These are phyloP conservation scores for Aphanomyces euteiches DNA, from an alignment of 352 stramenopile species.

Conservation along the genomic window DNA sequence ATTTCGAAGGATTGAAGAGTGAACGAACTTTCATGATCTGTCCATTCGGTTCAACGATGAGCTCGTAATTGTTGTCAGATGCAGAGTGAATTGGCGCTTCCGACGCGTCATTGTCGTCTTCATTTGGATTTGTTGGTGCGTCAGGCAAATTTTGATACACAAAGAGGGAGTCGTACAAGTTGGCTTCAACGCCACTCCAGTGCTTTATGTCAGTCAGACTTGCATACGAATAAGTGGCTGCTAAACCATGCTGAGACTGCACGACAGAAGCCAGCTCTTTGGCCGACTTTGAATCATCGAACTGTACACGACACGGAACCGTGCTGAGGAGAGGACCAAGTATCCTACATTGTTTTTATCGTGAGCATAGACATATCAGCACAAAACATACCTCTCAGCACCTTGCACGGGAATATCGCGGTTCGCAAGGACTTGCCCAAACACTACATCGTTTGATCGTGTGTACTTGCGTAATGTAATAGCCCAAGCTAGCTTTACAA, in stretches of 20 bases:
- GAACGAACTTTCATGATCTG: background rate
- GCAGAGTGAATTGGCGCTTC: background rate
- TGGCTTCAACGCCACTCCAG: background rate
- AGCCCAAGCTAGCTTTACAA: slow-evolving; percentile 2
- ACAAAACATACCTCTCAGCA: background rate
- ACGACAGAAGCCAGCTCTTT: background rate
- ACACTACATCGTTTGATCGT: slow-evolving; percentile 7
- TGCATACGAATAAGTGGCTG: background rate
- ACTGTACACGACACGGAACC: slow-evolving; percentile 1
- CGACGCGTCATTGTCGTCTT: background rate
- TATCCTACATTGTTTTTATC: background rate
- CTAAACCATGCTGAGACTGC: background rate
- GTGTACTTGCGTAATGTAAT: slow-evolving; percentile 2
- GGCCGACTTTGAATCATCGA: background rate
- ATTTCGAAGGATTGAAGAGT: background rate
- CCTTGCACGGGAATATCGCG: background rate
- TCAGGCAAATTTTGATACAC: slow-evolving; percentile 1
- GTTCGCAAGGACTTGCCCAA: slow-evolving; percentile 10
- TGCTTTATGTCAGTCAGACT: background rate
- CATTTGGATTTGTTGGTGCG: background rate
- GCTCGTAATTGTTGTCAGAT: background rate
- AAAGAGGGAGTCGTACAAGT: slow-evolving; percentile 3
- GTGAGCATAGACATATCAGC: background rate
- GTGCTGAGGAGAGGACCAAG: slow-evolving; percentile 10
- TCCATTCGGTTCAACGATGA: background rate